Base-by-base conservation (phyloP, 495 filamentous ascomycete genomes). In the Aspergillus haitiensis region DNA sequence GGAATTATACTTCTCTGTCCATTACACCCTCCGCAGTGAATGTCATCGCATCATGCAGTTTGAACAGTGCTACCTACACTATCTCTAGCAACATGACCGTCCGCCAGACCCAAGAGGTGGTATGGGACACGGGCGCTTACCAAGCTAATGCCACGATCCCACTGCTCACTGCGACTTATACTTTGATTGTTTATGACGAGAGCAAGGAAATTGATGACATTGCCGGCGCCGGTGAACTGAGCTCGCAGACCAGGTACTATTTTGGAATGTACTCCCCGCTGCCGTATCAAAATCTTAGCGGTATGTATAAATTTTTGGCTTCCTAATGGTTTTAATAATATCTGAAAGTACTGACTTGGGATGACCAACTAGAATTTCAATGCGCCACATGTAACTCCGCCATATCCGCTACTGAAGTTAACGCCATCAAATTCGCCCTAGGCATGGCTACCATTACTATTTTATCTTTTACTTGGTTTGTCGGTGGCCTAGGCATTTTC, bases 1-100 rank as follows among this genome's bases (percentile, higher is more conserved):
- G 93, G 93, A 97, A 97, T 74, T 98, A 97, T 77, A 98, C 94
- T 2, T 91, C 88, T 46, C 78, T 98, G 40, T 82, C 82, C 33
- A 86, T 86, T 15, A 88, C 85, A 1, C 94, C 94, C 0, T 85
- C 84, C 3, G 87, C 84, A 34, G 75, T 98, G 64, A 89, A 98
- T 64, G 83, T 97, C 5, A 74, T 94, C 34, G 89, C 94, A 10
- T 87, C 84, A 27, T 95, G 90, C 84, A 85, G 84, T 39, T 68
- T 75, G 53, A 88, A 89, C 72, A 72, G 78, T 44, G 75, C 74
- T 37, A 83, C 81, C 21, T 93, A 91, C 66, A 90, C 88, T 5
- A 75, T 93, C 50, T 77, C 85, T 40, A 68, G 72, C 59, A 93
- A 93, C 72, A 78, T 84, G 69, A 84, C 75, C 48, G 78, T 84